Base-by-base conservation (phyloP, 768 basidiomycete species). In the Multifurca ochricompacta region DNA sequence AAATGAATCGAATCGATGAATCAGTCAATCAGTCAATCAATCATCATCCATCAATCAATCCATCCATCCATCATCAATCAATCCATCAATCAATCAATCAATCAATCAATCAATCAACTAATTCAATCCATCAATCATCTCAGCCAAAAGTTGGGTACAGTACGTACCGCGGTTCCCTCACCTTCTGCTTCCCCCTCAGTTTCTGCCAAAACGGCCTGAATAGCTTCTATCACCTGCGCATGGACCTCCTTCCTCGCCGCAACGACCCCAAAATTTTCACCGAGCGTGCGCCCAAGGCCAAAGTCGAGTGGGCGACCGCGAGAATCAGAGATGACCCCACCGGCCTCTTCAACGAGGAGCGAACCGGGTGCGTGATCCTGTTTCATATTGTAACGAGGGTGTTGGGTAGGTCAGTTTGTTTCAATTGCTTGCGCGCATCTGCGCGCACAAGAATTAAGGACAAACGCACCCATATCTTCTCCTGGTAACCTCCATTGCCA, bases 361-460 rank as follows among this genome's bases (percentile, higher is more conserved):
- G 79, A 74, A 0, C 96, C 95, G 0, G 90, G 80, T 0, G 95
- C 92, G 65, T 97, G 96, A 63, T 97, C 95, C 87, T 91, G 35
- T 13, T 30, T 30, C 19, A 6, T n/a, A n/a, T n/a, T n/a, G n/a
- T n/a, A n/a, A n/a, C n/a, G n/a, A n/a, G n/a, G n/a, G n/a, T n/a
- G n/a, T n/a, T n/a, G n/a, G n/a, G n/a, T n/a, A n/a, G n/a, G n/a
- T n/a, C n/a, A n/a, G n/a, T n/a, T n/a, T n/a, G n/a, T n/a, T n/a
- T n/a, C n/a, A n/a, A n/a, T n/a, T n/a, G n/a, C n/a, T n/a, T n/a
- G n/a, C n/a, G n/a, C n/a, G n/a, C n/a, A n/a, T n/a, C n/a, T n/a
- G n/a, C n/a, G n/a, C n/a, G n/a, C n/a, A n/a, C n/a, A n/a, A n/a
- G n/a, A n/a, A n/a, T n/a, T n/a, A n/a, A n/a, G 9, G 47, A 6